Evolutionary conservation across 2,329 filamentous ascomycete species (phyloP).

Genomic region (Epichloe typhina): DNA sequence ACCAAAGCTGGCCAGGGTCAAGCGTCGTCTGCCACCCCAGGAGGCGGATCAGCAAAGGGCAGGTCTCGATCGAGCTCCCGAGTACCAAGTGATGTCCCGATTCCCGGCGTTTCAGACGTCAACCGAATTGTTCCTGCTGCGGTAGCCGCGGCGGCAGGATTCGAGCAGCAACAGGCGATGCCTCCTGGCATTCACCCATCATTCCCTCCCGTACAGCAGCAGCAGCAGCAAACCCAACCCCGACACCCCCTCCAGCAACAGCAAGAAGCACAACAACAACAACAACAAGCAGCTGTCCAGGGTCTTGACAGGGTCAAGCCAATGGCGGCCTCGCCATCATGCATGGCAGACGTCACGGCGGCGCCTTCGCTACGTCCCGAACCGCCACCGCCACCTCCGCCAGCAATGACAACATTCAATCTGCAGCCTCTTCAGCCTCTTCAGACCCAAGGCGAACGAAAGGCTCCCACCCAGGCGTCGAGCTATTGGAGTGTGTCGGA

Average conservation of each 20-base stretch:
- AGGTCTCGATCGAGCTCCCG: slow-evolving; percentile 44
- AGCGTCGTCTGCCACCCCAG: slow-evolving; percentile 30
- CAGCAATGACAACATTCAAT: slow-evolving; percentile 38
- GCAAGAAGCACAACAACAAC: slow-evolving; percentile 9
- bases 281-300: slow-evolving; percentile 9
- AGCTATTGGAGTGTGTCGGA: slow-evolving; percentile 85
- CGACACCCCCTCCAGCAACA: background rate
- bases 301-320: slow-evolving; percentile 23
- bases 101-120: background rate
- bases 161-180: slow-evolving; percentile 22
- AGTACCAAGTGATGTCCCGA: slow-evolving; percentile 22
- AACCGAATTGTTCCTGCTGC: background rate
- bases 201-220: slow-evolving; percentile 14
- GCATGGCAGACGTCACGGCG: slow-evolving; percentile 40
- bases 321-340: slow-evolving; percentile 18
- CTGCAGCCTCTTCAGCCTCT: slow-evolving; percentile 21
- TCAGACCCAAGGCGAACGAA: slow-evolving; percentile 34
- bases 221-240: background rate
- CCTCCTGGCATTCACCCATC: slow-evolving; percentile 24
- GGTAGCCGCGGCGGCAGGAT: slow-evolving; percentile 19
- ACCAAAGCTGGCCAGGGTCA: slow-evolving; percentile 26
- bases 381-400: slow-evolving; percentile 32
- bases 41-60: slow-evolving; percentile 24
- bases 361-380: slow-evolving; percentile 44
- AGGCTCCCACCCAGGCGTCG: slow-evolving; percentile 46